phyloP scores from a whole-genome alignment of 1,284 basidiomycete species.

The Tilletia horrida region DNA sequence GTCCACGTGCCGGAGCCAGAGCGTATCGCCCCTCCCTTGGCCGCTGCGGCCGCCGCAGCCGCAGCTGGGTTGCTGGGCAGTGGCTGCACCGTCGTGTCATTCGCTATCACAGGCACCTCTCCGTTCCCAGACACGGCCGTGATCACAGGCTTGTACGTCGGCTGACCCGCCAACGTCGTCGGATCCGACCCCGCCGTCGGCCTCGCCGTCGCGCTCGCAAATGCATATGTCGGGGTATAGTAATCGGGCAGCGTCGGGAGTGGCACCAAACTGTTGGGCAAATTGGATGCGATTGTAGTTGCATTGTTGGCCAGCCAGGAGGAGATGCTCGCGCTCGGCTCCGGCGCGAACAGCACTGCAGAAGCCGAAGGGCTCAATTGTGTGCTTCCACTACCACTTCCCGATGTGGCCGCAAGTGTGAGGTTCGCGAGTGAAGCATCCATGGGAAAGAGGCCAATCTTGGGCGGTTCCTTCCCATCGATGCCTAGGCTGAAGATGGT shows the following conservation, averaged over 20 bases:
- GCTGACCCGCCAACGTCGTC: constrained; percentile 22
- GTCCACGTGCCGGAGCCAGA: no score
- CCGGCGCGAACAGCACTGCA: constrained; percentile 18
- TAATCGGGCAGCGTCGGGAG: constrained; percentile 63
- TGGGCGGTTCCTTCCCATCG: constrained; percentile 29
- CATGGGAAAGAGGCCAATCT: constrained; percentile 32
- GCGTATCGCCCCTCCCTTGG: not conserved
- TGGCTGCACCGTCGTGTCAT: constrained; percentile 20
- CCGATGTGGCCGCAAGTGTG: not conserved
- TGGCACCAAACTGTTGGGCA: constrained; percentile 72
- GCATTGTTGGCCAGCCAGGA: constrained; percentile 66
- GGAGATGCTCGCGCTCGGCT: constrained; percentile 55
- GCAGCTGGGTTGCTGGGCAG: constrained; percentile 32
- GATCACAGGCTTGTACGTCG: constrained; percentile 22
- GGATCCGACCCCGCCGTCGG: constrained; percentile 24
- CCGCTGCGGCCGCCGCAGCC: not conserved
- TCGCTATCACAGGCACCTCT: constrained; percentile 28
- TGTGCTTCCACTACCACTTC: constrained; percentile 21
- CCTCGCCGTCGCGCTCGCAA: constrained; percentile 60
- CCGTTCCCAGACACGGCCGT: constrained; percentile 16
- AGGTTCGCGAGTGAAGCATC: not conserved
- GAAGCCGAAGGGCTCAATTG: constrained; percentile 55
- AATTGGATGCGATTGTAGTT: constrained; percentile 66
- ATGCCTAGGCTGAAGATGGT: constrained; percentile 65
- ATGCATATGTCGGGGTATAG: constrained; percentile 65